Evolutionary conservation across 495 filamentous ascomycete species (phyloP).

Genomic region (Aspergillus homomorphus): DNA sequence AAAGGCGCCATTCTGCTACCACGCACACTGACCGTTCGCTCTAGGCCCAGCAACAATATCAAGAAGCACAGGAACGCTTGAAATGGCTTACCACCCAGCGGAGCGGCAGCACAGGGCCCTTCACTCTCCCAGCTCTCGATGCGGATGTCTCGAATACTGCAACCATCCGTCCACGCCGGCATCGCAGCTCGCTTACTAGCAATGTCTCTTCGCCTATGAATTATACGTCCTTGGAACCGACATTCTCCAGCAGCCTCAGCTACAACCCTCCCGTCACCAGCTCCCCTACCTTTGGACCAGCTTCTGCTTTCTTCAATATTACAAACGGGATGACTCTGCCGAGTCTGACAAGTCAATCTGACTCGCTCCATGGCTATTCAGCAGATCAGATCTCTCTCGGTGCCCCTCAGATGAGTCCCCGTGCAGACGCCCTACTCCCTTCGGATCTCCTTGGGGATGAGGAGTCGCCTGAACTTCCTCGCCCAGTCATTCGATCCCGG

Average conservation of each 20-base stretch:
- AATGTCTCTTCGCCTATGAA: conserved; percentile 47
- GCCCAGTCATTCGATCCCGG: conserved; percentile 36
- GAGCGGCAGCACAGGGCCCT: conserved; percentile 41
- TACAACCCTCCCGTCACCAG: conserved; percentile 46
- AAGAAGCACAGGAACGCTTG: conserved; percentile 51
- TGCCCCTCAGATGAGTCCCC: conserved; percentile 75
- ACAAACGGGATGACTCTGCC: conserved; percentile 54
- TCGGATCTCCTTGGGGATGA: conserved; percentile 78
- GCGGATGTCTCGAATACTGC: conserved; percentile 37
- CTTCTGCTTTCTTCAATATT: conserved; percentile 56
- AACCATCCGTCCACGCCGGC: conserved; percentile 46
- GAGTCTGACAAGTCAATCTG: conserved; percentile 36
- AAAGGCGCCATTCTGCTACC: not conserved
- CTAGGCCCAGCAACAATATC: conserved; percentile 47
- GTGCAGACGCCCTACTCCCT: conserved; percentile 72
- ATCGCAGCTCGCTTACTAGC: conserved; percentile 48
- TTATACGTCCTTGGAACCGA: conserved; percentile 37
- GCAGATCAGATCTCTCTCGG: conserved; percentile 45
- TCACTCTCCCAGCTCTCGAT: conserved; percentile 44
- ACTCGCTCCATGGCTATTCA: conserved; percentile 38
- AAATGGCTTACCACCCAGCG: conserved; percentile 48
- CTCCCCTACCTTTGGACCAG: conserved; percentile 47
- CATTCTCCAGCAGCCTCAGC: conserved; percentile 36
- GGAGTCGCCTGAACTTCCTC: conserved; percentile 56
- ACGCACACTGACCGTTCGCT: conserved; percentile 7